Base-by-base conservation (phyloP, 768 basidiomycete species). In the Pleurotus citrinopileatus region DNA sequence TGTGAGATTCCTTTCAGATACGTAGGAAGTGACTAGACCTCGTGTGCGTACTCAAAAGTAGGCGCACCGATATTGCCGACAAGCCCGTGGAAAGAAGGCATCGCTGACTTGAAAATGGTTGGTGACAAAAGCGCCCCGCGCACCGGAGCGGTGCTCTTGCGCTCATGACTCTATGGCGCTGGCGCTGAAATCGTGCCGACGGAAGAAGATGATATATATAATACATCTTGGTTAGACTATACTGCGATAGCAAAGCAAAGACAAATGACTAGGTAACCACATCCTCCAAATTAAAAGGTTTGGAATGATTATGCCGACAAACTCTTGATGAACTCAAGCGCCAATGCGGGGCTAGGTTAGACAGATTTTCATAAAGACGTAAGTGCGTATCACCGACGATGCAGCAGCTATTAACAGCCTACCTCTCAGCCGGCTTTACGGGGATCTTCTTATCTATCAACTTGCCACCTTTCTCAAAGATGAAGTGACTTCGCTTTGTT, bases 381-480 rank as follows among this genome's bases (percentile, higher is more conserved):
- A 3, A 42, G 20, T 7, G 6, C n/a, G n/a, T n/a, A 37, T 53
- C 23, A 53, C 29, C 20, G 13, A 15, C 23, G n/a, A 20, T 40
- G 12, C 25, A 15, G 25, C 34, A 28, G 23, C 26, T 17, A 28
- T 54, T 27, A 48, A 37, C 26, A 19, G 13, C 7, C 58, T 52
- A 88, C 91, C 92, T 96, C 53, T 95, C 91, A 0, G 66, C 85
- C 1, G 94, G 91, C 63, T 93, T 89, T 45, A 96, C 94, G 1
- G 92, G 91, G 13, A 91, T 72, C 64, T 84, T 85, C 73, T 84
- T 91, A 13, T 95, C 87, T 3, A 96, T 70, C 38, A 98, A 75
- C 67, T 91, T 91, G 1, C 94, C 95, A 4, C 92, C 94, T 67
- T 91, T 89, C 60, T 84, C 90, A 61, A 98, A 96, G 60, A 98